These are phyloP conservation scores for Anthracocystis panici-leucophaei DNA, from an alignment of 1,284 basidiomycete genomes.

Conservation along the genomic window DNA sequence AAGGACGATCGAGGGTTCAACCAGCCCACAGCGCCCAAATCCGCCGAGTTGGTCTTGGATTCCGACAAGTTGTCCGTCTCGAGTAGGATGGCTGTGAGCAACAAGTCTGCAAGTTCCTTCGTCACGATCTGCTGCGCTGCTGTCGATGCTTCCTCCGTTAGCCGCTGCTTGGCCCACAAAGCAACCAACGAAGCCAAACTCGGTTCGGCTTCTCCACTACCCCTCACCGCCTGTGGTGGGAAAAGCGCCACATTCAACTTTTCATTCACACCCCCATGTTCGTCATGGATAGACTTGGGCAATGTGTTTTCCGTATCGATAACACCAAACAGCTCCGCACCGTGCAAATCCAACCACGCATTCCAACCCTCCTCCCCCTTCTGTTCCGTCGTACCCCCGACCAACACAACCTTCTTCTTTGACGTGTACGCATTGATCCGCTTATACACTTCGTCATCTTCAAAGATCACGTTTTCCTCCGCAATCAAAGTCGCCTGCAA, in stretches of 20 bases:
- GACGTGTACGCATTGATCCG: slow-evolving; percentile 38
- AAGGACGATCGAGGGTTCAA: slow-evolving; percentile 40
- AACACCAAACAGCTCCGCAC: slow-evolving; percentile 41
- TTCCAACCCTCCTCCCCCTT: slow-evolving; percentile 27
- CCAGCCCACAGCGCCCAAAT: slow-evolving; percentile 52
- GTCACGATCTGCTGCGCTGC: slow-evolving; percentile 10
- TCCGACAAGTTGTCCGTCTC: slow-evolving; percentile 44
- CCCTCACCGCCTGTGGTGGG: slow-evolving; percentile 19
- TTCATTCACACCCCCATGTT: slow-evolving; percentile 29
- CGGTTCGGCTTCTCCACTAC: slow-evolving; percentile 31
- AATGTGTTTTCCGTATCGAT: slow-evolving; percentile 38
- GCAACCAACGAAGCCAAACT: slow-evolving; percentile 41
- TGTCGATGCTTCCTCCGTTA: not conserved
- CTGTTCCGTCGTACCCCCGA: slow-evolving; percentile 22
- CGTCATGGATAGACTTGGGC: slow-evolving; percentile 34
- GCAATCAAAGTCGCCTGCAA: slow-evolving; percentile 38
- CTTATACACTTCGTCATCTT: slow-evolving; percentile 44
- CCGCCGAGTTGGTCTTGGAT: slow-evolving; percentile 38
- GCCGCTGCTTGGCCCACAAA: slow-evolving; percentile 34
- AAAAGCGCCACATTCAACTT: slow-evolving; percentile 33
- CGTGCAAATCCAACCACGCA: slow-evolving; percentile 45
- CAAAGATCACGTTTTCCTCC: slow-evolving; percentile 37
- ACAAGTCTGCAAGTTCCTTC: slow-evolving; percentile 31
- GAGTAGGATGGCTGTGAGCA: slow-evolving; percentile 41
- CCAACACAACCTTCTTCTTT: slow-evolving; percentile 41